Base-by-base conservation (phyloP, 1,139 yeast species). In the Diutina pseudorugosa region DNA sequence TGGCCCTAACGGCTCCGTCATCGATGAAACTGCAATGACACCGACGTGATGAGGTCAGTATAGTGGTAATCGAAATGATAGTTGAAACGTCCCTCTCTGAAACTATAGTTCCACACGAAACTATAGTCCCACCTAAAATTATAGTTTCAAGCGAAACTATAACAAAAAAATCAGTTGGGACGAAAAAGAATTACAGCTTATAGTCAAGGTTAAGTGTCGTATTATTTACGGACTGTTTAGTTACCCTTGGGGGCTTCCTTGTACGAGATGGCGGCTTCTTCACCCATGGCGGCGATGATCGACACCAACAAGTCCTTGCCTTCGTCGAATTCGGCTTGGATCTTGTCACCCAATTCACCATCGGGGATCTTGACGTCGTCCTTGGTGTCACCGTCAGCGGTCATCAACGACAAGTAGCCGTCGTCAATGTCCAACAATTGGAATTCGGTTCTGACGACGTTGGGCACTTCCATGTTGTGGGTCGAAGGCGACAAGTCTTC, bases 401-500 rank as follows among this genome's bases (percentile, higher is more conserved):
- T 87, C 98, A 93, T 91, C 76, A 93, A 84, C 71, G 89, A 87
- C 72, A 94, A 86, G 94, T 76, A 93, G 62, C 96, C 98, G 69
- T 93, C 98, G 70, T 93, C 98, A 69, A 93, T 90, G 80, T 94
- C 95, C 76, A 93, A 85, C 76, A 93, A 87, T 80, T 88, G 96
- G 85, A 60, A 93, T 82, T 93, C 98, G 65, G 83, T 81, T 85
- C 98, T 94, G 70, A 73, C 69, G 68, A 93, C 98, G 73, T 89
- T 85, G 79, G 98, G 98, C 72, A 93, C 98, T 78, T 93, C 98
- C 98, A 93, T 91, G 81, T 93, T 93, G 84, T 93, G 98, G 80
- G 98, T 93, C 61, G 98, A 93, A 77, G 98, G 98, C 64, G 98
- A 93, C 75, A 93, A 87, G 78, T 93, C 98, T 83, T 93, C 98